Conservation (phyloP, 2,329 filamentous ascomycete genomes). For the Biscogniauxia mediterranea region DNA sequence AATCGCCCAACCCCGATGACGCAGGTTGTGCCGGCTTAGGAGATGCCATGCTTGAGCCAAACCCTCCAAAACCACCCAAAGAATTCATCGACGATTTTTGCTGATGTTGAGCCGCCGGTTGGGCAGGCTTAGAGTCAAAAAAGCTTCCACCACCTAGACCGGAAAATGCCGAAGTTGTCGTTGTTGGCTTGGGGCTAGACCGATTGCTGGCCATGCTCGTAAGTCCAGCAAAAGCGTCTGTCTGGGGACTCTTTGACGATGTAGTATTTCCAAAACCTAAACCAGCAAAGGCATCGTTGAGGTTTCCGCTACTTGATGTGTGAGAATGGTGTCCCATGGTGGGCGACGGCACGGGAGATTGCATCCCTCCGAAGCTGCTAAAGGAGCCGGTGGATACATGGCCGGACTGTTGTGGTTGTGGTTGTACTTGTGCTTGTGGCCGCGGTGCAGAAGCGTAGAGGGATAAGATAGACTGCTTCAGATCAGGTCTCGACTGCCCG, state of each 20-base stretch:
- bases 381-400: slow-evolving; percentile 64
- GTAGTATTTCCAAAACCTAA: slow-evolving; percentile 57
- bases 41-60: slow-evolving; percentile 45
- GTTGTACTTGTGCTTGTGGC: slow-evolving; percentile 63
- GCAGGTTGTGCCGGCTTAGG: slow-evolving; percentile 45
- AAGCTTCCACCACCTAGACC: slow-evolving; percentile 69
- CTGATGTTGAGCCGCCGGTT: slow-evolving; percentile 54
- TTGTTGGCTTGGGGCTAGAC: slow-evolving; percentile 38
- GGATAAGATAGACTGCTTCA: slow-evolving; percentile 96
- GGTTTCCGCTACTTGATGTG: slow-evolving; percentile 53
- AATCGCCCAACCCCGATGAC: slow-evolving; percentile 67
- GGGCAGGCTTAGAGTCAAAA: slow-evolving; percentile 72
- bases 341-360: slow-evolving; percentile 56
- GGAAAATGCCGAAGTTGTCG: slow-evolving; percentile 41
- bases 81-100: slow-evolving; percentile 31
- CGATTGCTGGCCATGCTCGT: slow-evolving; percentile 37
- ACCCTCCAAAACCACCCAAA: slow-evolving; percentile 66
- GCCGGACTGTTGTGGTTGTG: slow-evolving; percentile 47
- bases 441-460: slow-evolving; percentile 85
- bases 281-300: slow-evolving; percentile 79
- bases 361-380: slow-evolving; percentile 68
- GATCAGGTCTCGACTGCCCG: slow-evolving; percentile 77
- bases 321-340: slow-evolving; percentile 48
- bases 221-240: slow-evolving; percentile 39
- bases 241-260: slow-evolving; percentile 38